Evolutionary conservation across 768 basidiomycete genomes (phyloP), one percentile per base, ranked within the genome.

Genomic region (Termitomyces sp.): DNA sequence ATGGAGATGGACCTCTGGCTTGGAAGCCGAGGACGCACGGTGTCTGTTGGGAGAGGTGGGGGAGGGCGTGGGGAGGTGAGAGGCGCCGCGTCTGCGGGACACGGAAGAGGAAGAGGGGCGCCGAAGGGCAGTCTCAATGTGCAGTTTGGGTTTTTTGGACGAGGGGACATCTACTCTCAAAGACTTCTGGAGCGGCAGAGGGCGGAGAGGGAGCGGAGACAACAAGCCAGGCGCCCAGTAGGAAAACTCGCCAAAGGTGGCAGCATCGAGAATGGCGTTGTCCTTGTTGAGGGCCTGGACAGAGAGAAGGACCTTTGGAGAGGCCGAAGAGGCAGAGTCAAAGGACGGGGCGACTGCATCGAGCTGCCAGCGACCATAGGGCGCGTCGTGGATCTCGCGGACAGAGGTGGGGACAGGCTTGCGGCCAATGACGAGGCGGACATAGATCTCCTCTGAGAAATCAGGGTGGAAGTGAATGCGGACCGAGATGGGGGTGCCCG

Each of bases 351-450:
- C 80, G n/a, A 73, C 66, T 1, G 85, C 86, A 52, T 82, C 78
- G 52, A 90, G 81, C 66, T 86, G 83, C 86, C 84, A 88, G 47
- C 77, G 72, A 33, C 81, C 82, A 55, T 77, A 77, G 8, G 75
- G 70, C 0, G 75, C 66, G 13, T 73, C 66, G n/a, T 75, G 73
- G 0, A 86, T 65, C 63, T 82, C 78, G 45, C 76, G 75, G 29
- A 93, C 87, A 13, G 79, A 79, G 0, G 92, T 93, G 34, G 76
- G 75, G 26, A 93, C 78, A 3, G 90, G 82, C 60, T 81, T 84
- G 58, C 76, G 70, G 31, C 87, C 91, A 61, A 94, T 77, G 63
- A 92, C 83, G 61, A 94, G 82, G 52, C 92, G 84, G 24, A 92
- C 81, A 58, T 79, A 84, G 37, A 88, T 78, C 6, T 77, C 70